phyloP scores from a whole-genome alignment of 306 rosid species.

The Datisca glomerata region DNA sequence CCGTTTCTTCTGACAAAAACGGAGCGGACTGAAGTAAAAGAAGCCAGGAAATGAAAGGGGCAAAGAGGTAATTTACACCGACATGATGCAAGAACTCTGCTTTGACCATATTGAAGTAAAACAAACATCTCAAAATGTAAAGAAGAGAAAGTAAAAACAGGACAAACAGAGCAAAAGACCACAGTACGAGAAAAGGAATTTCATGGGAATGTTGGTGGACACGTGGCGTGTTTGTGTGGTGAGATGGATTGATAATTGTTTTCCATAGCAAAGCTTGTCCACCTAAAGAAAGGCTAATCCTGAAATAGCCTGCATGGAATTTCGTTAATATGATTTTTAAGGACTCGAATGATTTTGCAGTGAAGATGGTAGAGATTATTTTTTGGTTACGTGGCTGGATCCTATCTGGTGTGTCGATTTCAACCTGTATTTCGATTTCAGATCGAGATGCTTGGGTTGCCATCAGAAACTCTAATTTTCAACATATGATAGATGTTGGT shows the following conservation, averaged over 20 bases:
- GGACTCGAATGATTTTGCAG: too few relatives aligned
- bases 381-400: too few relatives aligned
- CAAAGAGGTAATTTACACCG: neutral
- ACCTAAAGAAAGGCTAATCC: neutral
- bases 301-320: conserved; percentile 3
- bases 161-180: neutral
- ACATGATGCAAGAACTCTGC: neutral
- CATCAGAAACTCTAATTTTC: too few relatives aligned
- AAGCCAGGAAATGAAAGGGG: neutral
- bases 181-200: neutral
- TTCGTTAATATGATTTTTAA: neutral
- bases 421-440: too few relatives aligned
- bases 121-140: neutral
- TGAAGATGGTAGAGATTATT: too few relatives aligned
- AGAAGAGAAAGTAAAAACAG: neutral
- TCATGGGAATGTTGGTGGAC: too few relatives aligned
- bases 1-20: too few relatives aligned
- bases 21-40: neutral
- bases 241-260: neutral
- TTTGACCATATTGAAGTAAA: neutral
- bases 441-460: too few relatives aligned
- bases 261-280: neutral
- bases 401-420: too few relatives aligned
- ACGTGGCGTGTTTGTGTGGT: too few relatives aligned
- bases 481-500: too few relatives aligned